These are phyloP conservation scores for Daldinia sp. DNA, from an alignment of 2,329 filamentous ascomycete species.

Conservation along the genomic window DNA sequence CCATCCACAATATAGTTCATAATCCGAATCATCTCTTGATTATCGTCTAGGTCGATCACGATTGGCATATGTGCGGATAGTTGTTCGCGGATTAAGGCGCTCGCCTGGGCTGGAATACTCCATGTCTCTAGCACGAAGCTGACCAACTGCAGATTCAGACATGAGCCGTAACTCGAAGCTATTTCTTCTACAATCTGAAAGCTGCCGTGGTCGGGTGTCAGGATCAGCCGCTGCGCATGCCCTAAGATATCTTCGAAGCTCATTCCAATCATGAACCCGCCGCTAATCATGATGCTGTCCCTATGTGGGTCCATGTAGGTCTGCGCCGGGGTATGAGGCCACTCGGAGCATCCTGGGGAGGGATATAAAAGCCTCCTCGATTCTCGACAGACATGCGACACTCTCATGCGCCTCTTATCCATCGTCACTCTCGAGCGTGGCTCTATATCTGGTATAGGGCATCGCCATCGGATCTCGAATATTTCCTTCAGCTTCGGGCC, in stretches of 20 bases:
- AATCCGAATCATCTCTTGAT: background rate
- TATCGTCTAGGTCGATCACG: background rate
- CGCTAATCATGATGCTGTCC: background rate
- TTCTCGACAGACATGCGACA: background rate
- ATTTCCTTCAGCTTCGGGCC: background rate
- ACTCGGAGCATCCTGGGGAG: background rate
- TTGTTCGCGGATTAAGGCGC: background rate
- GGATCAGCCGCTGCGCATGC: background rate
- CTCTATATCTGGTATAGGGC: background rate
- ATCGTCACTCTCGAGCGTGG: background rate
- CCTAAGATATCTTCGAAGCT: background rate
- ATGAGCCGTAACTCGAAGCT: background rate
- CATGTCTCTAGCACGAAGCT: conserved; percentile 1
- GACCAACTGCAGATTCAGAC: background rate
- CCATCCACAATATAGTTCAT: background rate
- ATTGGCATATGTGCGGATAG: background rate
- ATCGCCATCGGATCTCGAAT: background rate
- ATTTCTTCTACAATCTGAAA: background rate
- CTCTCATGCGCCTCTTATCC: background rate
- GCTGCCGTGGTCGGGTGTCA: background rate
- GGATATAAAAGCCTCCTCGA: background rate
- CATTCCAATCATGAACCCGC: background rate
- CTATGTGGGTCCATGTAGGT: background rate
- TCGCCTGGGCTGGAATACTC: background rate
- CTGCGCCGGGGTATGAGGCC: background rate